phyloP scores from a whole-genome alignment of 257 asterid genomes.

The Lithospermum erythrorhizon region DNA sequence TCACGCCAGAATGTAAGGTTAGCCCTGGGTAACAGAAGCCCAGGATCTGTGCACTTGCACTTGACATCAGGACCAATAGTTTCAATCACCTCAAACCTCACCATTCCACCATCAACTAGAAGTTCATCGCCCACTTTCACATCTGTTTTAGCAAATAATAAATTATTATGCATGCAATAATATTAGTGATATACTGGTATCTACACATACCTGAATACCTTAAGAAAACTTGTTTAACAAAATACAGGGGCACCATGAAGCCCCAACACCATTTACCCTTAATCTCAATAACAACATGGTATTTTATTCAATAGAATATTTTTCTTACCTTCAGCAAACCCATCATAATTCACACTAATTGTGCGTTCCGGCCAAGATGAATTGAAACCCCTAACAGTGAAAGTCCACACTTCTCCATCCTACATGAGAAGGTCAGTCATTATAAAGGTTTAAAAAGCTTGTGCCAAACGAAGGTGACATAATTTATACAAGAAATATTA shows the following conservation, averaged over 20 bases:
- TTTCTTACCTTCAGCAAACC: conserved; percentile 87
- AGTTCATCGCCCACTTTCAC: conserved; percentile 86
- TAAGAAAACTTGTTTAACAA: neutral
- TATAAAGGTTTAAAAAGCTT: neutral
- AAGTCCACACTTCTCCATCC: conserved; percentile 99
- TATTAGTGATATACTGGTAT: neutral
- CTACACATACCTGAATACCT: neutral
- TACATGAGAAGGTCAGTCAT: conserved; percentile 23
- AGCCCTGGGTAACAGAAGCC: conserved; percentile 91
- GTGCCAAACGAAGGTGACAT: neutral
- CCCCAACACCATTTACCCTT: neutral
- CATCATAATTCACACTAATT: conserved; percentile 74
- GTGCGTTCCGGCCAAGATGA: conserved; percentile 70
- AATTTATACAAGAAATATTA: too few relatives aligned
- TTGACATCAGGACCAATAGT: conserved; percentile 97
- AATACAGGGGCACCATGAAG: neutral
- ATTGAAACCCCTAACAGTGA: conserved; percentile 83
- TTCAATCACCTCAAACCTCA: conserved; percentile 93
- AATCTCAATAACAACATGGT: neutral
- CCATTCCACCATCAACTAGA: conserved; percentile 99
- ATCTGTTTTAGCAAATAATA: conserved; percentile 37
- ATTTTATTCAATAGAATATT: neutral
- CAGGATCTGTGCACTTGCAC: conserved; percentile 93
- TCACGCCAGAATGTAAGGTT: conserved; percentile 95
- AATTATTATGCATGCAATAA: conserved; percentile 9